These are phyloP conservation scores for Phytophthora litchii DNA, from an alignment of 352 stramenopile species.

Conservation along the genomic window DNA sequence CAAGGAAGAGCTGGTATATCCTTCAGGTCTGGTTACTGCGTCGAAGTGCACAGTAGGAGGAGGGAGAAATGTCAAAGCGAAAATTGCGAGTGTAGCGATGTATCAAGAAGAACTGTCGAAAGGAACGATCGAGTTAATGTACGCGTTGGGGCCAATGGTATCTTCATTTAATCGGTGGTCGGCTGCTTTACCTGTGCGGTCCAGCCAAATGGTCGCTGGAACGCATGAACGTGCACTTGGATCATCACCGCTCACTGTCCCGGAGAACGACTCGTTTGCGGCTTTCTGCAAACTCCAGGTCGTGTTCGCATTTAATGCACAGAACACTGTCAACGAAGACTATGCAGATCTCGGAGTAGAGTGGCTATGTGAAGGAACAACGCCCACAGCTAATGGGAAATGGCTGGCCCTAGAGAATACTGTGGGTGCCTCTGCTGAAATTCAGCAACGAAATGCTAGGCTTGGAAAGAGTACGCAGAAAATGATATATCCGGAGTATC, in stretches of 20 bases:
- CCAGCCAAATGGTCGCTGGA: slow-evolving; percentile 47
- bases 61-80: slow-evolving; percentile 37
- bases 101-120: slow-evolving; percentile 77
- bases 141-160: slow-evolving; percentile 59
- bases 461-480: slow-evolving; percentile 67
- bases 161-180: slow-evolving; percentile 66
- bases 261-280: slow-evolving; percentile 43
- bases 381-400: slow-evolving; percentile 49
- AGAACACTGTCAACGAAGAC: slow-evolving; percentile 60
- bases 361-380: slow-evolving; percentile 69
- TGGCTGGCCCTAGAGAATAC: slow-evolving; percentile 71
- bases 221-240: slow-evolving; percentile 54
- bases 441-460: slow-evolving; percentile 74
- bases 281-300: slow-evolving; percentile 65
- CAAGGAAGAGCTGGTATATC: slow-evolving; percentile 78
- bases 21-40: slow-evolving; percentile 69
- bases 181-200: slow-evolving; percentile 31
- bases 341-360: slow-evolving; percentile 70
- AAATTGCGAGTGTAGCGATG: slow-evolving; percentile 78
- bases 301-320: slow-evolving; percentile 78
- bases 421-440: slow-evolving; percentile 62
- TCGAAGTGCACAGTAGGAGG: slow-evolving; percentile 79
- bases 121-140: slow-evolving; percentile 63
- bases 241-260: slow-evolving; percentile 47
- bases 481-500: slow-evolving; percentile 43